A percentile compares a stretch with the other conserved stretches of the same genome.
phyloP scores from a whole-genome alignment of 2,329 filamentous ascomycete genomes.

The Curvularia eragrostidis region DNA sequence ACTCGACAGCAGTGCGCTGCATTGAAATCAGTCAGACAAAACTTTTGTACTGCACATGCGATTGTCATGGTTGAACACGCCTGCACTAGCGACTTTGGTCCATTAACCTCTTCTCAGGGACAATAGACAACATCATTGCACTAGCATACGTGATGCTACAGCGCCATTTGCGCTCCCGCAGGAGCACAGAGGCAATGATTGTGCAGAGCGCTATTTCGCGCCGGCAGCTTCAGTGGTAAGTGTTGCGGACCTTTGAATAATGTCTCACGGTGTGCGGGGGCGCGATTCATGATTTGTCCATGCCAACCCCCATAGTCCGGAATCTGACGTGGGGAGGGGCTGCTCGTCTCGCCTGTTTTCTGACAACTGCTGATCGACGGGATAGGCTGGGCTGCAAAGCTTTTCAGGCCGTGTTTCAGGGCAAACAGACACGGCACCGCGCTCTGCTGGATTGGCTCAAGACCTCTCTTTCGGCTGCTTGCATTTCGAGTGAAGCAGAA shows the following conservation, averaged over 20 bases:
- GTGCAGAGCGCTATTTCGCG: constrained; percentile 61
- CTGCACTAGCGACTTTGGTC: constrained; percentile 17
- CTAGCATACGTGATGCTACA: constrained; percentile 70
- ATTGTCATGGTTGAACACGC: constrained; percentile 18
- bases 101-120: constrained; percentile 55
- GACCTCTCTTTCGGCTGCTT: constrained; percentile 38
- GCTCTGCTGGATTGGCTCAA: constrained; percentile 72
- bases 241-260: constrained; percentile 36
- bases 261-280: constrained; percentile 34
- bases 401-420: constrained; percentile 70
- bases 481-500: constrained; percentile 38
- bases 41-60: constrained; percentile 24
- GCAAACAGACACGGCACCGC: constrained; percentile 73
- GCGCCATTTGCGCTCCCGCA: constrained; percentile 56
- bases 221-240: constrained; percentile 68
- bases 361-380: constrained; percentile 24
- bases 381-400: constrained; percentile 71
- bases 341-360: constrained; percentile 21
- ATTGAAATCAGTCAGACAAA: constrained; percentile 20
- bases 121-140: constrained; percentile 69
- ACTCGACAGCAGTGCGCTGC: constrained; percentile 15
- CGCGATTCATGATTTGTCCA: constrained; percentile 18
- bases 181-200: constrained; percentile 35
- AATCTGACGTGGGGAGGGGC: constrained; percentile 30
- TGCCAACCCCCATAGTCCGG: constrained; percentile 21